Percentiles rank a stretch among this genome's conserved stretches.
Evolutionary conservation across 2,329 filamentous ascomycete species (phyloP).

Genomic region (Metarhizium guizhouense): DNA sequence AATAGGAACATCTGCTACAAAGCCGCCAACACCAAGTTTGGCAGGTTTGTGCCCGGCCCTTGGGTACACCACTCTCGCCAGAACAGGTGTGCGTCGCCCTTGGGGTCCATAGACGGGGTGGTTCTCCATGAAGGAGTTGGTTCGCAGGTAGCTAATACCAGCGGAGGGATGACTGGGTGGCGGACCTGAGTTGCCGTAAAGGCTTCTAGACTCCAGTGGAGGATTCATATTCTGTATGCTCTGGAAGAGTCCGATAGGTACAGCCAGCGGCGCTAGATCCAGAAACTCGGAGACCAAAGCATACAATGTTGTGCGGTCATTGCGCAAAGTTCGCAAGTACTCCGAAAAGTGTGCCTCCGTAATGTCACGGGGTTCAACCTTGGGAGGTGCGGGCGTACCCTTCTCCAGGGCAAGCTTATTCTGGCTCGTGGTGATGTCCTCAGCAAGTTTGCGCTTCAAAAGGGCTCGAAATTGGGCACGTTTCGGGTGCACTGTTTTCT

Average conservation of each 20-base stretch:
- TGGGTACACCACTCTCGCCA: constrained; percentile 42
- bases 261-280: constrained; percentile 47
- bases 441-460: constrained; percentile 39
- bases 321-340: constrained; percentile 43
- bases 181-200: constrained; percentile 45
- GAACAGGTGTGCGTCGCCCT: constrained; percentile 35
- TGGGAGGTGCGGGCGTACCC: constrained; percentile 20
- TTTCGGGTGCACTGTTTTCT: constrained; percentile 41
- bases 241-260: constrained; percentile 18
- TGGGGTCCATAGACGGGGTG: constrained; percentile 55
- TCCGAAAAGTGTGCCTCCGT: constrained; percentile 41
- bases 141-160: constrained; percentile 53
- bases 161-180: constrained; percentile 53
- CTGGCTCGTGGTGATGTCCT: constrained; percentile 32
- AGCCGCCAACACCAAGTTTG: constrained; percentile 46
- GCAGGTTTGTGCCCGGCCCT: constrained; percentile 23
- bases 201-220: constrained; percentile 22
- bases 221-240: constrained; percentile 7
- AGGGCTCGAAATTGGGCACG: constrained; percentile 47
- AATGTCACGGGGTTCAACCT: constrained; percentile 27
- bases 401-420: constrained; percentile 29
- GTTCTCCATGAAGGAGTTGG: constrained; percentile 45
- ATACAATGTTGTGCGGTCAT: constrained; percentile 41
- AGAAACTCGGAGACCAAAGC: constrained; percentile 50
- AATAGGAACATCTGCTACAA: constrained; percentile 34